Percentiles rank a stretch among this genome's conserved stretches.
phyloP scores from a whole-genome alignment of 805 yeast genomes.

The Candida peoriensis region DNA sequence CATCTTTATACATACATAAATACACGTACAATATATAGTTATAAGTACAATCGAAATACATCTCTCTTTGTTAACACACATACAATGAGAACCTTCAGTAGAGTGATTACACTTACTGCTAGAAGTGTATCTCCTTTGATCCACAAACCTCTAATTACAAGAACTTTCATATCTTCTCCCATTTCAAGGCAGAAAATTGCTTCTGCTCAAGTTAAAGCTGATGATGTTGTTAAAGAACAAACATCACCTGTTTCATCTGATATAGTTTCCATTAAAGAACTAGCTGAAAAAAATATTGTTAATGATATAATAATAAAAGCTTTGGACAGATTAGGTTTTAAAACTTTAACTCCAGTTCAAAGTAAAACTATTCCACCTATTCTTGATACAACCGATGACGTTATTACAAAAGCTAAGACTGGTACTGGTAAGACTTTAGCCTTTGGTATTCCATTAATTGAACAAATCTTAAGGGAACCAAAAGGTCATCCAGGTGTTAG shows the following conservation, averaged over 20 bases:
- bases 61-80: too few species aligned
- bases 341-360: conserved; percentile 64
- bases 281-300: conserved; percentile 26
- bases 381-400: conserved; percentile 48
- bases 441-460: conserved; percentile 74
- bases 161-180: conserved; percentile 4
- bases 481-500: conserved; percentile 35
- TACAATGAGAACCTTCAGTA: too few species aligned
- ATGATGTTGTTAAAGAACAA: too few species aligned
- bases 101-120: too few species aligned
- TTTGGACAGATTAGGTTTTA: conserved; percentile 39
- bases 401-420: conserved; percentile 86
- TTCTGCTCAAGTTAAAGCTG: conserved; percentile 1
- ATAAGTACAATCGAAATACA: too few species aligned
- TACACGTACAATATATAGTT: too few species aligned
- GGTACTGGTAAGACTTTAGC: conserved; percentile 96
- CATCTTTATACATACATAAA: too few species aligned
- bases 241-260: too few species aligned
- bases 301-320: conserved; percentile 29
- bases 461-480: conserved; percentile 39
- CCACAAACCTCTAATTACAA: background rate
- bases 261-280: conserved; percentile 14
- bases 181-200: conserved; percentile 1
- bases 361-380: conserved; percentile 55
- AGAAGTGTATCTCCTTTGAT: too few species aligned